These are phyloP conservation scores for Tephrocybe sp. DNA, from an alignment of 768 basidiomycete genomes.

Conservation along the genomic window DNA sequence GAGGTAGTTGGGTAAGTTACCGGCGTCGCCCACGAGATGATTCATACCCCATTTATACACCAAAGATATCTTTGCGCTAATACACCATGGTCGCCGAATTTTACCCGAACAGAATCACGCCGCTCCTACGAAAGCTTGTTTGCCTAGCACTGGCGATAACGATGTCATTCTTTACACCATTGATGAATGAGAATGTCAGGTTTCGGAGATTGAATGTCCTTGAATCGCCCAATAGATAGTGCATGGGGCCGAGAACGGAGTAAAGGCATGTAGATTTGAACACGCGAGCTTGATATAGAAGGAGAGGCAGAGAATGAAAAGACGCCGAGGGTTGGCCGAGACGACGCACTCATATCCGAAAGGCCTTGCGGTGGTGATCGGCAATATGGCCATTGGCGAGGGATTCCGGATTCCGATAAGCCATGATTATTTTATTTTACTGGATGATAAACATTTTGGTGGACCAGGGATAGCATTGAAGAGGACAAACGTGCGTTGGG, in stretches of 20 bases:
- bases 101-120: too few relatives aligned
- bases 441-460: slow-evolving; percentile 5
- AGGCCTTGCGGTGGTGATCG: slow-evolving; percentile 4
- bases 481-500: slow-evolving; percentile 18
- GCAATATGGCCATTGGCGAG: slow-evolving; percentile 10
- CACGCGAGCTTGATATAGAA: slow-evolving; percentile 9
- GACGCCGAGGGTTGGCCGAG: background rate
- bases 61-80: too few relatives aligned
- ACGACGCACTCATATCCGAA: slow-evolving; percentile 6
- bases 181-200: background rate
- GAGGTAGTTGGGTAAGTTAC: too few relatives aligned
- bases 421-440: background rate
- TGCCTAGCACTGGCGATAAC: background rate
- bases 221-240: background rate
- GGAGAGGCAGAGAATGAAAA: background rate
- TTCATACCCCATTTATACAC: too few relatives aligned
- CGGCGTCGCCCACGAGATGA: too few relatives aligned
- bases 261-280: background rate
- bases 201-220: background rate
- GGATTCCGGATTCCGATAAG: background rate
- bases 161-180: background rate
- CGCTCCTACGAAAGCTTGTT: too few relatives aligned
- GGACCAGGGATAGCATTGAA: background rate
- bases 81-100: too few relatives aligned
- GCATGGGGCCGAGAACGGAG: background rate